These are phyloP conservation scores for Boletus fagicola DNA, from an alignment of 768 basidiomycete genomes.

Conservation along the genomic window DNA sequence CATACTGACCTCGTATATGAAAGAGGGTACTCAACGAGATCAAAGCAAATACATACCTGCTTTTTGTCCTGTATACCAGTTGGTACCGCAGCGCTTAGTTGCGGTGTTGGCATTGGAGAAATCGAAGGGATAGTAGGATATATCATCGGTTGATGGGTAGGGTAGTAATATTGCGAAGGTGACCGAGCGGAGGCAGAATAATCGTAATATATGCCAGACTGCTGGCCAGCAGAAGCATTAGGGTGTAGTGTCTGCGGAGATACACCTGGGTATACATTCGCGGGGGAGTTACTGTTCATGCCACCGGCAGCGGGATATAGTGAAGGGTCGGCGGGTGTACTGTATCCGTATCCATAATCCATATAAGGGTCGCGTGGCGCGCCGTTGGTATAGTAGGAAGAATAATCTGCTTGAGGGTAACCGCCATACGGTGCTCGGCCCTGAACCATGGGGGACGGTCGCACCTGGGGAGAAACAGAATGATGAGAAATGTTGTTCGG, in stretches of 20 bases:
- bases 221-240: slow-evolving; percentile 43
- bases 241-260: slow-evolving; percentile 43
- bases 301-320: slow-evolving; percentile 49
- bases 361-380: slow-evolving; percentile 49
- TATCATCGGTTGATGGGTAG: slow-evolving; percentile 55
- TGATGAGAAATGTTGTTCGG: slow-evolving; percentile 30
- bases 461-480: slow-evolving; percentile 38
- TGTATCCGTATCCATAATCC: slow-evolving; percentile 60
- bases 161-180: slow-evolving; percentile 61
- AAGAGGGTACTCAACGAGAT: slow-evolving; percentile 5
- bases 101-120: slow-evolving; percentile 54
- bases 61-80: slow-evolving; percentile 53
- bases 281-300: slow-evolving; percentile 42
- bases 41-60: slow-evolving; percentile 43
- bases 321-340: slow-evolving; percentile 46
- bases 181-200: slow-evolving; percentile 48
- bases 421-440: slow-evolving; percentile 46
- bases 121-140: slow-evolving; percentile 53
- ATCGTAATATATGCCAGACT: slow-evolving; percentile 58
- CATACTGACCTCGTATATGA: slow-evolving; percentile 34
- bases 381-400: slow-evolving; percentile 54
- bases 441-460: slow-evolving; percentile 44
- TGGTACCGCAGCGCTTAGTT: slow-evolving; percentile 41
- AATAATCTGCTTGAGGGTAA: slow-evolving; percentile 58
- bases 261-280: slow-evolving; percentile 50